Percentiles rank a stretch among this genome's conserved stretches.
phyloP scores from a whole-genome alignment of 1,284 basidiomycete species.

The Cutaneotrichosporon cyanovorans region DNA sequence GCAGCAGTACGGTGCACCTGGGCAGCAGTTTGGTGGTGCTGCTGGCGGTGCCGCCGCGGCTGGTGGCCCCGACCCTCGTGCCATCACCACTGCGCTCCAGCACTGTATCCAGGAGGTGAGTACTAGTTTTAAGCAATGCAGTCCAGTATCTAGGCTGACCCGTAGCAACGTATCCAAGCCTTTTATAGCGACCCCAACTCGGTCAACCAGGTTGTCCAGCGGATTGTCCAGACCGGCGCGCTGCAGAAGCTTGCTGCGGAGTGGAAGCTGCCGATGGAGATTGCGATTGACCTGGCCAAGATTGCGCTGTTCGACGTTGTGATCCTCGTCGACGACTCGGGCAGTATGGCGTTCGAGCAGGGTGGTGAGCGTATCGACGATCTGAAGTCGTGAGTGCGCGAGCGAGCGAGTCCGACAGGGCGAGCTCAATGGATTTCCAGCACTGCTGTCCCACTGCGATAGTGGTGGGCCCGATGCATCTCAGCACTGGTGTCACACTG shows the following conservation, averaged over 20 bases:
- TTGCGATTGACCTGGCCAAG: conserved; percentile 46
- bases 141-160: background rate
- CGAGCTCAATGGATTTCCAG: no score
- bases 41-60: conserved; percentile 15
- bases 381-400: conserved; percentile 40
- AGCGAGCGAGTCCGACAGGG: no score
- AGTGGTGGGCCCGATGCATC: no score
- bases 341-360: conserved; percentile 47
- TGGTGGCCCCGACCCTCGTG: conserved; percentile 11
- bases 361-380: conserved; percentile 46
- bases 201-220: conserved; percentile 45
- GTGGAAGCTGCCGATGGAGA: conserved; percentile 47
- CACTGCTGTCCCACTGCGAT: no score
- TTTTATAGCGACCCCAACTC: conserved; percentile 47
- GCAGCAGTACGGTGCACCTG: conserved; percentile 6
- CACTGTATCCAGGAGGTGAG: conserved; percentile 46
- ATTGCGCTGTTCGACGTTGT: conserved; percentile 44
- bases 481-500: no score
- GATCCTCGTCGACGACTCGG: conserved; percentile 47
- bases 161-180: conserved; percentile 45
- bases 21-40: conserved; percentile 13
- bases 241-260: conserved; percentile 44
- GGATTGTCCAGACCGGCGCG: conserved; percentile 43
- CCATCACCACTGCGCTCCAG: conserved; percentile 31
- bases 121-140: no score